Conservation (phyloP, 257 asterid species). For the Solanum clarkiae region DNA sequence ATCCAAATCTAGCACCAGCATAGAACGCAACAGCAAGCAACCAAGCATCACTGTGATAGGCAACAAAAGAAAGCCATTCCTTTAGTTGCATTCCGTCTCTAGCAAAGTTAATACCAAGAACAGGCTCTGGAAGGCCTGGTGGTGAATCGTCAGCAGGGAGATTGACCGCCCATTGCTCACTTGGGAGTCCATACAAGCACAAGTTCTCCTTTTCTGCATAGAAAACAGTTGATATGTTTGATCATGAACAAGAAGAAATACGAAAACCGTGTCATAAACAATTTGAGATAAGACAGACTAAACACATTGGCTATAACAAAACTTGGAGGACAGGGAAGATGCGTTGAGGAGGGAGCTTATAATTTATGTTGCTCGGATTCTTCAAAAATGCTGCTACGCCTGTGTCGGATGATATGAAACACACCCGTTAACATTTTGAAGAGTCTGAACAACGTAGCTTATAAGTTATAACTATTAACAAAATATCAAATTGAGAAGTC, state of each 20-base stretch:
- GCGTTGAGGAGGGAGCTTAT: neutral
- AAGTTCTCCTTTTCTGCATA: slow-evolving; percentile 31
- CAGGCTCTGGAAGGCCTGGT: slow-evolving; percentile 43
- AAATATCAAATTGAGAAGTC: neutral
- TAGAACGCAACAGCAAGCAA: slow-evolving; percentile 30
- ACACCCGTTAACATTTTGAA: neutral
- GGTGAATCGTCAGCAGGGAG: slow-evolving; percentile 38
- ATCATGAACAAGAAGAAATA: neutral
- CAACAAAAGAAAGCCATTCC: slow-evolving; percentile 33
- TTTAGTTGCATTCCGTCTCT: slow-evolving; percentile 37
- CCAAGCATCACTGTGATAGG: slow-evolving; percentile 42
- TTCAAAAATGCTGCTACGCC: neutral
- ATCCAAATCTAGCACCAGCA: slow-evolving; percentile 28
- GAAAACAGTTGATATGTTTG: neutral
- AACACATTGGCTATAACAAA: neutral
- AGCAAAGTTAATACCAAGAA: slow-evolving; percentile 34
- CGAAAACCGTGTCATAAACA: neutral
- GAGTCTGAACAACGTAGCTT: neutral
- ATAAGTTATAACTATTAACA: neutral
- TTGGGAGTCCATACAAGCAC: slow-evolving; percentile 32
- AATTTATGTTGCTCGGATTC: neutral
- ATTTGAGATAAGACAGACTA: neutral
- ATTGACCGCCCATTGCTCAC: slow-evolving; percentile 32
- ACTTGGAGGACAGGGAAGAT: neutral
- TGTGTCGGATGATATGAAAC: neutral